Evolutionary conservation across 768 basidiomycete genomes (phyloP), one percentile per base, ranked within the genome.

Genomic region (Tylopilus subfusipes): DNA sequence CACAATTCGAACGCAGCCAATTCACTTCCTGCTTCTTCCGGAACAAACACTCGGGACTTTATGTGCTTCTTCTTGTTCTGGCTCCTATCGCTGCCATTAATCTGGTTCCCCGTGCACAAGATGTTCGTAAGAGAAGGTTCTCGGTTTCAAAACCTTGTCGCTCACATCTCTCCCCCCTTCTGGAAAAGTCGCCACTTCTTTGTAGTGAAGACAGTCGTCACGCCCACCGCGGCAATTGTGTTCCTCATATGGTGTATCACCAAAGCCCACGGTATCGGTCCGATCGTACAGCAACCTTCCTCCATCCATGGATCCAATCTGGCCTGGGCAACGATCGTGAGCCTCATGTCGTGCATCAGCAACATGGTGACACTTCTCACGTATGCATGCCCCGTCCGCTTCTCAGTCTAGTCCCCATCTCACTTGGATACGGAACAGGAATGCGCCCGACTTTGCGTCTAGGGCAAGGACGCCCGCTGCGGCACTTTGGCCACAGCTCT

Each of bases 61-160:
- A 73, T 90, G 74, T 83, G 82, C 60, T 93, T 93, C 81, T 86
- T 93, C 77, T 75, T 93, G 54, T 94, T 92, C 76, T 93, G 88
- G 85, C 72, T 91, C 25, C 77, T 90, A 36, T 87, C 84, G 30
- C 78, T 92, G 29, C 88, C 88, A 10, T 83, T 85, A 18, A 85
- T 91, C 60, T 90, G 86, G 86, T 85, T 90, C 60, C 89, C 88
- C 12, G 83, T 91, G 45, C 88, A 93, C 74, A 79, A 86, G 63
- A 86, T 90, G 85, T 86, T 68, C 53, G 82, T 72, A 50, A 43
- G 53, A 55, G 55, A 57, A 50, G 31, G 45, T 58, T 50, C 43
- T 53, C 36, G 13, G 21, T 33, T 33, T n/a, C 40, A 24, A 48
- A 24, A 47, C n/a, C 33, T 50, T 42, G 16, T 50, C 10, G 21